These are phyloP conservation scores for Aspergillus sp. DNA, from an alignment of 2,329 filamentous ascomycete genomes.

Conservation along the genomic window DNA sequence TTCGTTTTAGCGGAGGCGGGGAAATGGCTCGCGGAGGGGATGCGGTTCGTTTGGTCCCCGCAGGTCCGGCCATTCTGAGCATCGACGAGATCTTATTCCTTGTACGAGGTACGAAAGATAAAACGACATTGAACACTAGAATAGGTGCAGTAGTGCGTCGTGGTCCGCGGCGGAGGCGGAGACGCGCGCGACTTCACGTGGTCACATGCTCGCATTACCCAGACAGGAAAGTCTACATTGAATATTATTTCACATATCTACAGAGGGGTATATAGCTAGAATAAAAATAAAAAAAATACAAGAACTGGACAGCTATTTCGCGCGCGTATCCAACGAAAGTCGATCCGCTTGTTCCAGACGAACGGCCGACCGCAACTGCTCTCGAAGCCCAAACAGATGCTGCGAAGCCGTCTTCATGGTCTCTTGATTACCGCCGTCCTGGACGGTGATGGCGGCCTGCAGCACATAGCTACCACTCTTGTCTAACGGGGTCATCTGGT, in stretches of 20 bases:
- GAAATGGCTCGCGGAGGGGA: constrained; percentile 42
- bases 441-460: constrained; percentile 50
- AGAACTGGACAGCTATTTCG: constrained; percentile 37
- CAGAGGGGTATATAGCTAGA: constrained; percentile 6
- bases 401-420: constrained; percentile 47
- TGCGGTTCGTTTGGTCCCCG: constrained; percentile 26
- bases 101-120: neutral
- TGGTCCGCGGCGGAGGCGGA: constrained; percentile 10
- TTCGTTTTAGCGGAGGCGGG: constrained; percentile 50
- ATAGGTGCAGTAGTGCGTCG: neutral
- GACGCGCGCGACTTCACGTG: constrained; percentile 26
- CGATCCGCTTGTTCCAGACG: constrained; percentile 51
- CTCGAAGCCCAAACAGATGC: constrained; percentile 48
- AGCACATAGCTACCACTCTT: constrained; percentile 50
- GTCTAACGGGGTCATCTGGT: constrained; percentile 45
- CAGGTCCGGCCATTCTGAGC: constrained; percentile 21
- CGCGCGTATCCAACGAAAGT: constrained; percentile 51
- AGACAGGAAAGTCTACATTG: no score
- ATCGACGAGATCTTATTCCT: neutral
- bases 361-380: constrained; percentile 48
- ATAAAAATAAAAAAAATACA: constrained; percentile 6
- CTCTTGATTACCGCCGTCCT: constrained; percentile 47
- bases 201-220: constrained; percentile 27
- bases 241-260: no score
- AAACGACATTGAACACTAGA: constrained; percentile 5